These are phyloP conservation scores for Eragrostis tef DNA, from an alignment of 202 grass and related monocot species.

Conservation along the genomic window DNA sequence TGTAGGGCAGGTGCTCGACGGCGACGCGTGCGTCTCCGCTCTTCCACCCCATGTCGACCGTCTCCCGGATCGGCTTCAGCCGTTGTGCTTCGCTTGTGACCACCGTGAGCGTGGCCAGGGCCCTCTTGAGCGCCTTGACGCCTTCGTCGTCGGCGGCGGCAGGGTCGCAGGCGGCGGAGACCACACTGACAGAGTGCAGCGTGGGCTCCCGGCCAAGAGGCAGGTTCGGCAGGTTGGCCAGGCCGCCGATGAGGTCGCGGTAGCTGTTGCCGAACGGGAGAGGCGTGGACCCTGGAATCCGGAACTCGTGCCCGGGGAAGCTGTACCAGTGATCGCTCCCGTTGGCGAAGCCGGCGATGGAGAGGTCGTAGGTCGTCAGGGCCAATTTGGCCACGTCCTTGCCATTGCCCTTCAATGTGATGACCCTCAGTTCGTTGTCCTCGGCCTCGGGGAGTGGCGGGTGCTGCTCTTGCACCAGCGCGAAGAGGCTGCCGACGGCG, in stretches of 20 bases:
- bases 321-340: not conserved
- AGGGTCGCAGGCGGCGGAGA: too few species aligned
- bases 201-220: not conserved
- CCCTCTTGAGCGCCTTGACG: too few species aligned
- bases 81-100: not conserved
- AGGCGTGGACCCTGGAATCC: not conserved
- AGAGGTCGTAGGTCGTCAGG: too few species aligned
- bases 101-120: too few species aligned
- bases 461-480: too few species aligned
- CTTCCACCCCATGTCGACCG: not conserved
- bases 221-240: not conserved
- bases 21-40: not conserved
- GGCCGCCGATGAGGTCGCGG: constrained; percentile 14
- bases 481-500: too few species aligned
- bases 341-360: not conserved
- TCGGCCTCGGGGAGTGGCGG: too few species aligned
- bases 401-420: too few species aligned
- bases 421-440: too few species aligned
- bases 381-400: too few species aligned
- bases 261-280: constrained; percentile 9
- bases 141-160: too few species aligned
- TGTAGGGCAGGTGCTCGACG: not conserved
- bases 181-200: not conserved
- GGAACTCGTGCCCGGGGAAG: not conserved
- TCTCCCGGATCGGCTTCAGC: not conserved